These are phyloP conservation scores for Leptodontidium sp. DNA, from an alignment of 2,329 filamentous ascomycete genomes.

Conservation along the genomic window DNA sequence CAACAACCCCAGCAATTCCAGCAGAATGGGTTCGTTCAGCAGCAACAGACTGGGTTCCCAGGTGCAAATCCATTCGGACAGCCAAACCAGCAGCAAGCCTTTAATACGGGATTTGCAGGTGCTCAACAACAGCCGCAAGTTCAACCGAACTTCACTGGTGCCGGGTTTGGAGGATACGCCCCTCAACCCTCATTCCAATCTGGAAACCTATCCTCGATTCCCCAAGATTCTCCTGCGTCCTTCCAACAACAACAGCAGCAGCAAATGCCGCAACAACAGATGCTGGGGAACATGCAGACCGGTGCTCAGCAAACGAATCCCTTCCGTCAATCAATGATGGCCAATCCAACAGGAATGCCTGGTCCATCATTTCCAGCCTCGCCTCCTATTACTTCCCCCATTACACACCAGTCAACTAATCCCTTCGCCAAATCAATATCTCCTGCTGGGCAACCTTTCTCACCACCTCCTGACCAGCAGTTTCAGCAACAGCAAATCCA, in stretches of 20 bases:
- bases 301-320: conserved; percentile 80
- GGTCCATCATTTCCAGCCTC: conserved; percentile 53
- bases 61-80: conserved; percentile 18
- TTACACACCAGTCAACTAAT: conserved; percentile 77
- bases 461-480: conserved; percentile 46
- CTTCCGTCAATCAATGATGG: conserved; percentile 88
- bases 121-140: conserved; percentile 48
- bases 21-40: conserved; percentile 52
- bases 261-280: conserved; percentile 50
- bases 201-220: conserved; percentile 61
- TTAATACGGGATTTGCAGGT: conserved; percentile 43
- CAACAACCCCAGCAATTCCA: conserved; percentile 51
- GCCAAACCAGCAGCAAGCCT: conserved; percentile 49
- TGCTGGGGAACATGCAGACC: conserved; percentile 51
- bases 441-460: conserved; percentile 48
- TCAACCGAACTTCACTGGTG: conserved; percentile 72
- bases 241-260: conserved; percentile 52
- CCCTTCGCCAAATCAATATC: conserved; percentile 77
- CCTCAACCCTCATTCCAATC: conserved; percentile 68
- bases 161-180: conserved; percentile 85
- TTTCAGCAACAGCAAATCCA: conserved; percentile 44
- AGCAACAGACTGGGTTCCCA: conserved; percentile 21
- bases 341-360: conserved; percentile 57
- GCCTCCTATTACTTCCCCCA: conserved; percentile 52
- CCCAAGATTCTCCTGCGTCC: conserved; percentile 61